These are phyloP conservation scores for Knufia fluminis DNA, from an alignment of 2,329 filamentous ascomycete genomes.

Conservation along the genomic window DNA sequence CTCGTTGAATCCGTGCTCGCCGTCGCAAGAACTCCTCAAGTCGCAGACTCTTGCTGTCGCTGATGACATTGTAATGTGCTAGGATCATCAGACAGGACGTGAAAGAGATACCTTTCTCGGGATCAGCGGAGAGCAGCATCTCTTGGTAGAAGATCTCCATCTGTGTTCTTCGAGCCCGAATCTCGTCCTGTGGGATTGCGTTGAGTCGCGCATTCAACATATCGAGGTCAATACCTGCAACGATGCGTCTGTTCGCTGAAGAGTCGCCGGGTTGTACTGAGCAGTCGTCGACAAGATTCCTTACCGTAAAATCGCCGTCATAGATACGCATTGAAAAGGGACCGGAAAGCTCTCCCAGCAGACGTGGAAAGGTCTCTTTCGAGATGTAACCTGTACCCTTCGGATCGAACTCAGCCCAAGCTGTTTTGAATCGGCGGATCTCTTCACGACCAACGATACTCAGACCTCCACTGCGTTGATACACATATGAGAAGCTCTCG, in stretches of 20 bases:
- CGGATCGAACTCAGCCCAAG: conserved; percentile 92
- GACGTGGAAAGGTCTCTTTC: conserved; percentile 77
- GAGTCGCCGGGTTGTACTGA: conserved; percentile 47
- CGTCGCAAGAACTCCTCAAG: conserved; percentile 91
- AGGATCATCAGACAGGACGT: conserved; percentile 88
- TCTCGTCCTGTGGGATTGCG: conserved; percentile 63
- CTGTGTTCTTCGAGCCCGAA: conserved; percentile 63
- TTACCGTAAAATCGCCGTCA: conserved; percentile 77
- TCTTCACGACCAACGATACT: conserved; percentile 86
- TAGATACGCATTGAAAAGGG: conserved; percentile 98
- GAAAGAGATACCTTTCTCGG: conserved; percentile 81
- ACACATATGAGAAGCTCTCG: conserved; percentile 98
- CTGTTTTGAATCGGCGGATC: conserved; percentile 93
- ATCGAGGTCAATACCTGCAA: conserved; percentile 58
- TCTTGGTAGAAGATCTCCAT: conserved; percentile 98
- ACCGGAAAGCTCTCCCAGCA: conserved; percentile 85
- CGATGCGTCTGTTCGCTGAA: conserved; percentile 32
- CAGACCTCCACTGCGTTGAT: conserved; percentile 89
- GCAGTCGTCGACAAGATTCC: conserved; percentile 78
- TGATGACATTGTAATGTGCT: conserved; percentile 98
- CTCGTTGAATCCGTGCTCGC: conserved; percentile 78
- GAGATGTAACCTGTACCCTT: conserved; percentile 83
- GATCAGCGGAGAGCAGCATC: conserved; percentile 85
- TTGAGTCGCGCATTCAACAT: conserved; percentile 65
- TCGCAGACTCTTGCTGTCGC: conserved; percentile 87